phyloP scores from a whole-genome alignment of 1,139 yeast species.

The Tardiomyces blankii region DNA sequence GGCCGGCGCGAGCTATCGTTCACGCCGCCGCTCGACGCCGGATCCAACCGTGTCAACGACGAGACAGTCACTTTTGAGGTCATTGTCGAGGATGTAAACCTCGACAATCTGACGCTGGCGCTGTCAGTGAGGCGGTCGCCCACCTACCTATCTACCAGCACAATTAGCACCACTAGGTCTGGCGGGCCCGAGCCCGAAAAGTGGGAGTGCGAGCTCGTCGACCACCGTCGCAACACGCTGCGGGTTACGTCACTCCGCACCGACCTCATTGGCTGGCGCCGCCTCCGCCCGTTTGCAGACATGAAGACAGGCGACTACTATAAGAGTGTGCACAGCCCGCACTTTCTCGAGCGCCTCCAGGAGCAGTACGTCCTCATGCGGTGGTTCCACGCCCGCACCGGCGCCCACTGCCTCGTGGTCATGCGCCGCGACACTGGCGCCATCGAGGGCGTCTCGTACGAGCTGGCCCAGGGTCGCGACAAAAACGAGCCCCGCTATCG shows the following conservation, averaged over 20 bases:
- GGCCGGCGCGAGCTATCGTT: constrained; percentile 1
- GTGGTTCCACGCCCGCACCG: constrained; percentile 1
- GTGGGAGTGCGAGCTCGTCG: background rate
- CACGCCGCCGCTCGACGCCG: background rate
- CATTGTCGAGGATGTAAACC: constrained; percentile 3
- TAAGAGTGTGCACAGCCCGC: background rate
- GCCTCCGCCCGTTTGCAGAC: background rate
- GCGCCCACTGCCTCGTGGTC: constrained; percentile 1
- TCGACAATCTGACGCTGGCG: background rate
- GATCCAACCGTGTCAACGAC: constrained; percentile 2
- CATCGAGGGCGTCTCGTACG: constrained; percentile 3
- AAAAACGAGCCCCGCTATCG: background rate
- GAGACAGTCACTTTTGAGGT: constrained; percentile 1
- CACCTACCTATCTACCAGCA: background rate
- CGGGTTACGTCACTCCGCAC: background rate
- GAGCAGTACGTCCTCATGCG: constrained; percentile 4
- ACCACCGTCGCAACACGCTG: background rate
- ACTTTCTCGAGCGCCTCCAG: constrained; percentile 1
- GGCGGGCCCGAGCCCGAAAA: background rate
- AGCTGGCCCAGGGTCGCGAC: background rate
- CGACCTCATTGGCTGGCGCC: background rate
- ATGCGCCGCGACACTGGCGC: constrained; percentile 2
- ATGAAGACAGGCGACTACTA: background rate
- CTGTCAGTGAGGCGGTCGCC: background rate
- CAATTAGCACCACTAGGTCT: background rate